These are phyloP conservation scores for Mycena vulgaris DNA, from an alignment of 768 basidiomycete genomes.

Conservation along the genomic window DNA sequence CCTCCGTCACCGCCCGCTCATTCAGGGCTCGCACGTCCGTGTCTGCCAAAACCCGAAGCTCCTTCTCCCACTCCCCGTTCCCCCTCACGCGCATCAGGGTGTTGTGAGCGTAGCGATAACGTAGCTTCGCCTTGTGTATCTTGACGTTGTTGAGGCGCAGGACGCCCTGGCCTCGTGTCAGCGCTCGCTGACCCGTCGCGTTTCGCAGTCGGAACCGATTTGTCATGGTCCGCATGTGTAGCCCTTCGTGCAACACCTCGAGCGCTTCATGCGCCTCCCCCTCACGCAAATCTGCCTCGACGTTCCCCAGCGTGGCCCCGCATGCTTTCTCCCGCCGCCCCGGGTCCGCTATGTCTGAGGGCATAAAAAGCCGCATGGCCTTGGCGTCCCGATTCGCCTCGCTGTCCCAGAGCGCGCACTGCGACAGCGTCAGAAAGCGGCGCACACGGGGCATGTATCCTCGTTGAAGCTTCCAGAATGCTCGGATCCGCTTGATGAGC, in stretches of 20 bases:
- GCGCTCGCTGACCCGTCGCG: neutral
- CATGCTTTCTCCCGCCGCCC: neutral
- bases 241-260: neutral
- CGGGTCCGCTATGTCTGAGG: neutral
- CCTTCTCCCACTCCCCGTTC: neutral
- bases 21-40: neutral
- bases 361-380: slow-evolving; percentile 1
- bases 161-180: neutral
- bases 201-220: neutral
- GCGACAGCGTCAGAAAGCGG: neutral
- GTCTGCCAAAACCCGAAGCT: neutral
- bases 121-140: neutral
- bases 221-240: neutral
- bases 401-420: neutral
- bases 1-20: neutral
- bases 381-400: neutral
- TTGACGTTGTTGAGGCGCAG: neutral
- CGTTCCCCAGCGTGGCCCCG: neutral
- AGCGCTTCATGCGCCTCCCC: neutral
- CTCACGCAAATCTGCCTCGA: neutral
- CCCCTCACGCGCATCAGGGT: neutral
- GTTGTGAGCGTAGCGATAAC: neutral
- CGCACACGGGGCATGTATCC: slow-evolving; percentile 11
- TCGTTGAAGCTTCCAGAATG: neutral
- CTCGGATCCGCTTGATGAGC: neutral